Conservation (phyloP, 2,329 filamentous ascomycete species). For the Alternaria longipes region DNA sequence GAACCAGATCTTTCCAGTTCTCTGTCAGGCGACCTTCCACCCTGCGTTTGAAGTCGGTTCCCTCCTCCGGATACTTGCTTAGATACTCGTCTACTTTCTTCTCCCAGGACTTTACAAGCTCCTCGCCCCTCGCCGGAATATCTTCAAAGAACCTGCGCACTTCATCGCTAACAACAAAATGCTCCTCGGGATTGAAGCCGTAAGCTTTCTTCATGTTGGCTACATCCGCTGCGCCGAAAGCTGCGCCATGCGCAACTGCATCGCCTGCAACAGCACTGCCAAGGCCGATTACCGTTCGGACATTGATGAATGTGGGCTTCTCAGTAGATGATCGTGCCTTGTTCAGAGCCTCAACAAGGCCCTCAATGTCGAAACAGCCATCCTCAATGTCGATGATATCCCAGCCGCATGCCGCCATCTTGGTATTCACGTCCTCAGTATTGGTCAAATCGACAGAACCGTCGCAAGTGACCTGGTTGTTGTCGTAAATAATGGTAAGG, state of each 20-base stretch:
- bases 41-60: slow-evolving; percentile 58
- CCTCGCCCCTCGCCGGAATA: slow-evolving; percentile 54
- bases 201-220: slow-evolving; percentile 62
- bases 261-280: slow-evolving; percentile 62
- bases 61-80: slow-evolving; percentile 59
- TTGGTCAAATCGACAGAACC: slow-evolving; percentile 64
- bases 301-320: slow-evolving; percentile 67
- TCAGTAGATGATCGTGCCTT: slow-evolving; percentile 55
- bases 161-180: slow-evolving; percentile 57
- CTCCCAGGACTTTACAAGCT: slow-evolving; percentile 61
- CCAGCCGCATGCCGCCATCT: slow-evolving; percentile 67
- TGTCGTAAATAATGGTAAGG: slow-evolving; percentile 67
- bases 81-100: slow-evolving; percentile 55
- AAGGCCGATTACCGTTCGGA: slow-evolving; percentile 65
- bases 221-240: slow-evolving; percentile 65
- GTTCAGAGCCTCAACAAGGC: slow-evolving; percentile 59
- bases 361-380: slow-evolving; percentile 62
- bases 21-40: slow-evolving; percentile 59
- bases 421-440: slow-evolving; percentile 65
- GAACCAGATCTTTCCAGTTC: slow-evolving; percentile 62
- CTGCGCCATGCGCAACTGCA: slow-evolving; percentile 66
- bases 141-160: slow-evolving; percentile 58
- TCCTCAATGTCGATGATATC: slow-evolving; percentile 64
- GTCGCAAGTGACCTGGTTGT: slow-evolving; percentile 69
- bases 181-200: slow-evolving; percentile 60